Evolutionary conservation across 768 basidiomycete genomes (phyloP), one percentile per base, ranked within the genome.

Genomic region (Pisolithus tinctorius): DNA sequence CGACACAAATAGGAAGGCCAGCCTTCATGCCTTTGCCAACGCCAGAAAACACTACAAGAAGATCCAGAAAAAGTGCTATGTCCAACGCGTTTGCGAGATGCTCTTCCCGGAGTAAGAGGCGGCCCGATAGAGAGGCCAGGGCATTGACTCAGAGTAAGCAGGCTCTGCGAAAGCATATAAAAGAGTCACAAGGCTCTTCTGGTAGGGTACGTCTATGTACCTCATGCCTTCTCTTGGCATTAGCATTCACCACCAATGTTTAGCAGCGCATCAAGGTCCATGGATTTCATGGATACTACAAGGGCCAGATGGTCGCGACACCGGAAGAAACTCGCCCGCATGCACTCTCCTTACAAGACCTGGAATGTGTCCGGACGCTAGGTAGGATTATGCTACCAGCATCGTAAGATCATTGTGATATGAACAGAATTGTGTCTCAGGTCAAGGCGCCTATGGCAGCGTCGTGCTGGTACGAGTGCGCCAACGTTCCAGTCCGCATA

Each of bases 331-430:
- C 65, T 48, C 73, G 77, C 4, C 71, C 73, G 6, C 67, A 66
- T 4, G 56, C 67, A 0, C 59, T 77, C 14, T 52, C 49, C 13
- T 51, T 78, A 8, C 55, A 53, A 13, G 74, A 78, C 47, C 56
- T 79, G 17, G 72, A 77, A 56, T 76, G 72, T 40, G 42, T 72
- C 26, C 70, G 66, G 30, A 65, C 64, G 23, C 61, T 79, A 58
- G 77, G 77, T 71, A 58, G 17, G 51, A 26, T 2, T 6, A 38
- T 43, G 25, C 9, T 7, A 43, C 29, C 6, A 36, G n/a, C 14
- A 36, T 14, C 13, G 14, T 27, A n/a, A 23, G 27, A 31, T 30
- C n/a, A 20, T 45, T 25, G 11, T 45, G 17, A 31, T 10, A 45
- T 49, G 52, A 64, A 45, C 23, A 14, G 2, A 25, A 34, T 4